phyloP scores from a whole-genome alignment of 208 protist genomes.

The Porcisia hertigi region DNA sequence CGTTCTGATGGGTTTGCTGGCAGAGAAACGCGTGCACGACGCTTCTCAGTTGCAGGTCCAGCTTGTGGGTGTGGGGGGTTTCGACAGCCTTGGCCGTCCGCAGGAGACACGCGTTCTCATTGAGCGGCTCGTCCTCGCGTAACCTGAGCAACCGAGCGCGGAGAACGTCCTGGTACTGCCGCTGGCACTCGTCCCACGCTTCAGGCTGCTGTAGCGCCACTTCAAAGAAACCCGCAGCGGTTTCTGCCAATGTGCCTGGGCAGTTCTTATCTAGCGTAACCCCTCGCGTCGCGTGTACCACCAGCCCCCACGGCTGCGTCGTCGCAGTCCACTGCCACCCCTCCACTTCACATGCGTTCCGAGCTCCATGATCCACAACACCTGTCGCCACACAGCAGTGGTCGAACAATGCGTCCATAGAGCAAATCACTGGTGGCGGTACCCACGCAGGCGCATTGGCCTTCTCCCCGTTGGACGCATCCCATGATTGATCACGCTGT shows the following conservation, averaged over 20 bases:
- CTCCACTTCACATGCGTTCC: not conserved
- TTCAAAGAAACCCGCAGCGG: constrained; percentile 17
- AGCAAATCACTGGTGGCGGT: constrained; percentile 48
- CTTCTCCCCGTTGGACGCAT: not conserved
- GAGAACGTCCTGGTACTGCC: constrained; percentile 4
- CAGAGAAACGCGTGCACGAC: constrained; percentile 35
- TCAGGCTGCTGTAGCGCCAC: constrained; percentile 7
- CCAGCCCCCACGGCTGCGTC: constrained; percentile 25
- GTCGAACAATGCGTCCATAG: constrained; percentile 64
- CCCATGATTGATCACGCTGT: not conserved
- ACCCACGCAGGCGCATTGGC: constrained; percentile 18
- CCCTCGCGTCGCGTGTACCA: constrained; percentile 18
- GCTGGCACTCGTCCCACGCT: not conserved
- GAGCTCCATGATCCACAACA: not conserved
- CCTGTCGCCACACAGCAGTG: not conserved
- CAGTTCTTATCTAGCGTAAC: not conserved
- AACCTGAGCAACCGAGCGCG: not conserved
- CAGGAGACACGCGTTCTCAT: not conserved
- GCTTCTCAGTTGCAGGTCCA: constrained; percentile 59
- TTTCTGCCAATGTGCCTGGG: not conserved
- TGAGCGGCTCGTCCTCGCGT: not conserved
- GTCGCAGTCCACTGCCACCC: constrained; percentile 30
- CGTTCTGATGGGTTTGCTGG: not conserved
- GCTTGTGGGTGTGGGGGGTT: constrained; percentile 12
- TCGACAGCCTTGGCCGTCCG: not conserved